Conservation (phyloP, 176 grass and related monocot species). For the Paspalum notatum region DNA sequence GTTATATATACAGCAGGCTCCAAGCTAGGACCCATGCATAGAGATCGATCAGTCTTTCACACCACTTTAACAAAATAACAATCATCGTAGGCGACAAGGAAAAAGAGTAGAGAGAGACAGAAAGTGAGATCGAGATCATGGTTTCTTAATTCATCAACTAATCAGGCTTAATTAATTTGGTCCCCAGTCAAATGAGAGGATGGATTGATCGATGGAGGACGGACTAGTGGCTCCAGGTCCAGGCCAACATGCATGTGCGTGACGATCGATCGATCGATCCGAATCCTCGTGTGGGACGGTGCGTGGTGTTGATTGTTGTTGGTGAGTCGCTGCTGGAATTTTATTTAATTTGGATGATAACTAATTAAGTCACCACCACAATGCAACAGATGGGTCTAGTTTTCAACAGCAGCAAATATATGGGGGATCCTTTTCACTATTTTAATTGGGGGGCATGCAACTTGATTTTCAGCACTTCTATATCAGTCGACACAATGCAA, state of each 20-base stretch:
- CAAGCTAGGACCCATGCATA: no score
- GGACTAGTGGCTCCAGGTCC: not conserved
- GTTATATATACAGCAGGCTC: no score
- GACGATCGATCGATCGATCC: not conserved
- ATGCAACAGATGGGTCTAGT: no score
- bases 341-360: not conserved
- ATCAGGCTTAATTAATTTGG: not conserved
- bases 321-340: slow-evolving; percentile 11
- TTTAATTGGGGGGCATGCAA: not conserved
- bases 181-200: slow-evolving; percentile 21
- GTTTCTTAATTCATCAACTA: not conserved
- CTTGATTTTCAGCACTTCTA: not conserved
- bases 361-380: no score
- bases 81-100: not conserved
- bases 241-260: not conserved
- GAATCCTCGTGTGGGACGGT: not conserved
- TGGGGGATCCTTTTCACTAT: not conserved
- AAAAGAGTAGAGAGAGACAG: not conserved
- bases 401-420: slow-evolving; percentile 2
- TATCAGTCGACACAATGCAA: no score
- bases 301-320: not conserved
- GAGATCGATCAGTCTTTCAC: not conserved
- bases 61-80: slow-evolving; percentile 39
- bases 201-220: slow-evolving; percentile 5
- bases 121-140: not conserved